Evolutionary conservation across 1,284 basidiomycete species (phyloP), one percentile per base, ranked within the genome.

Genomic region (Fomitopsis palustris): DNA sequence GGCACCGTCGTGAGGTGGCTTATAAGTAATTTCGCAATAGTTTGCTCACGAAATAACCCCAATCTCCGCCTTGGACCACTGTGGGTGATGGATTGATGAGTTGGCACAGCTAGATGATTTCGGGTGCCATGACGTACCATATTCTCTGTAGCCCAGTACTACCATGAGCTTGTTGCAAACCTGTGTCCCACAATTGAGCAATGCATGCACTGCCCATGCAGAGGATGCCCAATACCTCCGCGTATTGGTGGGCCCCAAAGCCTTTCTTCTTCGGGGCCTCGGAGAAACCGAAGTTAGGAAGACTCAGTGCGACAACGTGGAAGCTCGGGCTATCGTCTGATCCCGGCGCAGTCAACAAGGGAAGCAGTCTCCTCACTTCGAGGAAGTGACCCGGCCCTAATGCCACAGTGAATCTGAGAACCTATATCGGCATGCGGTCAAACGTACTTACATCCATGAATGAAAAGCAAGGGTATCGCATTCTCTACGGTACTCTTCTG

Each of bases 391-490:
- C 79, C 2, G 79, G 79, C 79, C 75, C 75, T 76, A 23, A 19
- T 16, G 3, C n/a, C 8, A 39, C 23, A n/a, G n/a, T n/a, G n/a
- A n/a, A n/a, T n/a, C n/a, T 39, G 27, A 53, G 49, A 14, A 10
- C n/a, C n/a, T 14, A 23, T 1, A 37, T 3, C 29, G 31, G 12
- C 12, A 21, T 14, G 33, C 29, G 3, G 3, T 33, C 5, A 2
- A 39, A 17, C 16, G 47, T 27, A 75, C 78, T 62, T 58, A 81
- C 81, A 84, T 19, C 81, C 81, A 67, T 84, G 81, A 14, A 81
- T 75, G 60, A 83, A 83, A 8, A 83, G 65, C 31, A 84, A 62
- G 7, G 82, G 82, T 29, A 84, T 76, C 0, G 81, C 81, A 23
- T 68, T 68, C 52, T 68, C 66, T 4, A 72, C 64, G 17, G 59